phyloP scores from a whole-genome alignment of 1,139 yeast genomes.

The Saccharomyces pastorianus region DNA sequence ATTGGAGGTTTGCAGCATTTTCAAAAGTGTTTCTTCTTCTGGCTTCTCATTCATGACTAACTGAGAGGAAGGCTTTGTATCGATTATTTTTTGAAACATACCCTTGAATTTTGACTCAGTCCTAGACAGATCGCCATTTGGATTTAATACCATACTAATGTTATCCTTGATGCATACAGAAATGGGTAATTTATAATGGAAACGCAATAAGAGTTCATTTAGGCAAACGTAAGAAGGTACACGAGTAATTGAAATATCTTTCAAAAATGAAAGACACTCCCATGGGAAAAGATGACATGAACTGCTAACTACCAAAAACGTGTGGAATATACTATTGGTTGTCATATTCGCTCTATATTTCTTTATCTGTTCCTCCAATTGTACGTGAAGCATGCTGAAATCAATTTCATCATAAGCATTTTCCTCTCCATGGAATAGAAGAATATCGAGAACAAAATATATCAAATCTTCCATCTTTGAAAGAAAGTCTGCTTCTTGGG shows the following conservation, averaged over 20 bases:
- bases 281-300: slow-evolving; percentile 69
- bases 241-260: slow-evolving; percentile 54
- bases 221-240: slow-evolving; percentile 59
- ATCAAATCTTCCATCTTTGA: slow-evolving; percentile 56
- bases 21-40: slow-evolving; percentile 41
- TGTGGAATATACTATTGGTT: slow-evolving; percentile 38
- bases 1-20: slow-evolving; percentile 37
- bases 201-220: slow-evolving; percentile 35
- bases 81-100: slow-evolving; percentile 33
- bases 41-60: slow-evolving; percentile 54
- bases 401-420: slow-evolving; percentile 61
- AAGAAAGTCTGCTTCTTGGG: slow-evolving; percentile 28
- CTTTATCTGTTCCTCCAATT: slow-evolving; percentile 41
- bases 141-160: slow-evolving; percentile 54
- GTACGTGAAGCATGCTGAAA: slow-evolving; percentile 44
- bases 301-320: slow-evolving; percentile 61
- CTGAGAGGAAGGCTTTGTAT: slow-evolving; percentile 38
- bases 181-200: slow-evolving; percentile 13
- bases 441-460: slow-evolving; percentile 50
- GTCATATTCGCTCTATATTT: slow-evolving; percentile 21
- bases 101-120: slow-evolving; percentile 58
- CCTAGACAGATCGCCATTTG: slow-evolving; percentile 63
- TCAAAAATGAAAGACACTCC: slow-evolving; percentile 66
- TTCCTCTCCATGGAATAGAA: slow-evolving; percentile 55
- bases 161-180: slow-evolving; percentile 14